phyloP scores from a whole-genome alignment of 2,329 filamentous ascomycete genomes.

The Sarocladiaceae sp. region DNA sequence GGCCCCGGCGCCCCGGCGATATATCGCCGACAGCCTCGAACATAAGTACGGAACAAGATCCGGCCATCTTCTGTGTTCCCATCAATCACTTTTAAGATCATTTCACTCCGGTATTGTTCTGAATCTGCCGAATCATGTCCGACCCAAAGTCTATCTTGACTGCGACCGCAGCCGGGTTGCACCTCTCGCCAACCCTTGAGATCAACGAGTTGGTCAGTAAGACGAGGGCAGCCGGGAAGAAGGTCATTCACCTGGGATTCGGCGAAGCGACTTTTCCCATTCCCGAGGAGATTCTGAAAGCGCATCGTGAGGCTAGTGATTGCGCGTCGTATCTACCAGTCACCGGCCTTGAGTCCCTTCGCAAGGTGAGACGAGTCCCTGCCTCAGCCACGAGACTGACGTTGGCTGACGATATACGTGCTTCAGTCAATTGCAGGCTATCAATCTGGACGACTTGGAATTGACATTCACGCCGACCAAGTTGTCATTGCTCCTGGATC shows the following conservation, averaged over 20 bases:
- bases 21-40: no score
- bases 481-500: neutral
- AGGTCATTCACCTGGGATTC: slow-evolving; percentile 10
- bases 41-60: no score
- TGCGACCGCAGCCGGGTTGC: neutral
- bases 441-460: neutral
- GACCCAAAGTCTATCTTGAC: no score
- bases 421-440: neutral
- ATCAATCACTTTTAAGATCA: no score
- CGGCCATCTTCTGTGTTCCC: no score
- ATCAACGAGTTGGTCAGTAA: neutral
- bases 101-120: no score
- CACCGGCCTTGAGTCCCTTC: neutral
- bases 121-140: no score
- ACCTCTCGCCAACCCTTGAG: neutral
- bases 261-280: slow-evolving; percentile 12
- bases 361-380: no score
- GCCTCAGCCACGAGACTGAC: no score
- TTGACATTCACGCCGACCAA: neutral
- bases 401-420: no score
- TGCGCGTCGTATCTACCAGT: neutral
- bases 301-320: slow-evolving; percentile 9
- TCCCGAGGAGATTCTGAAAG: slow-evolving; percentile 9
- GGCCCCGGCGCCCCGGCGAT: no score
- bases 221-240: neutral